Evolutionary conservation across 495 filamentous ascomycete genomes (phyloP).

Genomic region (Talaromyces liani): DNA sequence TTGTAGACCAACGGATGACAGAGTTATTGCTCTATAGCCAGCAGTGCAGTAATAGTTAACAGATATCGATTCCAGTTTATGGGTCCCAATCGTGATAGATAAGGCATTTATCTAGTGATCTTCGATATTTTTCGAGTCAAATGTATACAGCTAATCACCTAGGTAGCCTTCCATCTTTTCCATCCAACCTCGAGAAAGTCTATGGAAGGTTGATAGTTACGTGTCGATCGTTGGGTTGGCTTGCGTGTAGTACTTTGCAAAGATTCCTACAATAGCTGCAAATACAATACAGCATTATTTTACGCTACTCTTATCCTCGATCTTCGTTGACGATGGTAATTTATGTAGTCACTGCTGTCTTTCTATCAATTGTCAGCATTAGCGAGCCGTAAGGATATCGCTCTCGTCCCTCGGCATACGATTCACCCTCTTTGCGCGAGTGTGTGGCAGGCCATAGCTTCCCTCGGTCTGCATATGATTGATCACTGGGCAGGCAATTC

Average conservation of each 20-base stretch:
- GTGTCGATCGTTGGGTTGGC: neutral
- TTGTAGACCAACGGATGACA: neutral
- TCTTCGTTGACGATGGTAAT: too few species aligned
- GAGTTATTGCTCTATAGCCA: neutral
- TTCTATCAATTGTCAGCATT: slow-evolving; percentile 31
- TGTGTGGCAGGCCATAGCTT: slow-evolving; percentile 38
- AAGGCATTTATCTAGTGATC: neutral
- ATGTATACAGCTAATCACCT: too few species aligned
- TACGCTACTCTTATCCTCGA: neutral
- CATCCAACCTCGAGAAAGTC: too few species aligned
- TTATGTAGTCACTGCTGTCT: slow-evolving; percentile 3
- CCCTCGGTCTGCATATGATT: slow-evolving; percentile 35
- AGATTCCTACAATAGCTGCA: neutral
- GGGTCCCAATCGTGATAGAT: neutral
- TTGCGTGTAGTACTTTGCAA: neutral
- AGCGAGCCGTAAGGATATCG: slow-evolving; percentile 35
- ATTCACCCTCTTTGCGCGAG: slow-evolving; percentile 29
- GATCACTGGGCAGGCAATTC: slow-evolving; percentile 25
- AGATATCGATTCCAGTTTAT: too few species aligned
- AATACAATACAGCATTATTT: neutral
- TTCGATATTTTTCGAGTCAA: neutral
- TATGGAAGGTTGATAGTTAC: neutral
- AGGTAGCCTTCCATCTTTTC: too few species aligned
- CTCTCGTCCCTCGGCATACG: slow-evolving; percentile 30
- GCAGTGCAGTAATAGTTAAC: neutral